Base-by-base conservation (phyloP, 2,329 filamentous ascomycete genomes). In the Fusarium sp. region DNA sequence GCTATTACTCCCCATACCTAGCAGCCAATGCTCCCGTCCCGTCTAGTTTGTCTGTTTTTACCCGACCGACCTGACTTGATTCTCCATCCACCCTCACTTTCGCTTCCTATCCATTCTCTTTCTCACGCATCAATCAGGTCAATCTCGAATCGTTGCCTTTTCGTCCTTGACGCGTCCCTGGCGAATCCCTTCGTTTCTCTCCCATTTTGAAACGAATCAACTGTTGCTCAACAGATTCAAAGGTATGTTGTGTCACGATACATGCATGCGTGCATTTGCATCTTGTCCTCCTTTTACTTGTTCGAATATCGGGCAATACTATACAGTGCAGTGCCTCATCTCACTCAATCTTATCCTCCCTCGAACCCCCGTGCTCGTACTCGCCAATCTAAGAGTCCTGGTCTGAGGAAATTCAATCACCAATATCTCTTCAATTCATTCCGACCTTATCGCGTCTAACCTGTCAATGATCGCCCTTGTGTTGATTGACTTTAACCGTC, bases 181-280 rank as follows among this genome's bases (percentile, higher is more conserved):
- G 45, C 54, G 63, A 70, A 62, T 58, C 43, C 18, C n/a, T n/a
- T 61, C 30, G 46, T 63, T 60, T 45, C 28, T 57, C 34, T 39
- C 49, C 37, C 16, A 52, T 58, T 53, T 44, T 50, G 28, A 49
- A 48, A 58, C 58, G 6, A 42, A 61, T 53, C 45, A 58, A 30
- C 58, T 37, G 43, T 52, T 25, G 46, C 37, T 69, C 60, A 63
- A 58, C 41, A 51, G 30, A 54, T 65, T 19, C 26, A 63, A 42
- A 72, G 70, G 70, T 72, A 72, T 49, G 70, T 68, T 31, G 60
- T 73, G 52, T 59, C 48, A 72, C 64, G 67, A 58, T 69, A 56
- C 55, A 53, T 28, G 34, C 23, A 52, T 21, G 37, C 37, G 12
- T 52, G 49, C 49, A 52, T 52, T 52, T 42, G 37, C 19, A 28